Evolutionary conservation across 352 stramenopile genomes (phyloP), one percentile per base, ranked within the genome.

Genomic region (Phytophthora hybrid): DNA sequence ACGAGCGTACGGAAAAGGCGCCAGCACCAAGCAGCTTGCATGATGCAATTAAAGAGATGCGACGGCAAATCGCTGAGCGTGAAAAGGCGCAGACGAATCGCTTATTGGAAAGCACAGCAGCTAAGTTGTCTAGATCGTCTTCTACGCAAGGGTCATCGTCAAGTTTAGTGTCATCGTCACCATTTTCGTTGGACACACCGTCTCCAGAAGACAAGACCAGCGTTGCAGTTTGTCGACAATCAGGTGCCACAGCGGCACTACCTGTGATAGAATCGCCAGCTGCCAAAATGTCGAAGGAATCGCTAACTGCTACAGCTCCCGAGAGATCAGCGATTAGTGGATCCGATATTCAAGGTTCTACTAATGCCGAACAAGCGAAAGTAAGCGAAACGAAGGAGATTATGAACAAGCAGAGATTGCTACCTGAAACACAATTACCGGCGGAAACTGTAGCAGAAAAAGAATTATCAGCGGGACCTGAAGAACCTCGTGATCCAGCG

Each of bases 11-110:
- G n/a, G 19, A 29, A 1, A 73, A 74, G 26, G 10, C 64, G 8
- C 61, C 62, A 14, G 16, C 44, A 18, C 60, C 59, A 7, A 67
- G 56, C 18, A 66, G 63, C 23, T 64, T 66, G 1, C 68, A 76
- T 34, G 67, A 78, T 57, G 77, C 80, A 51, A 92, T 92, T 58
- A 76, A 86, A 41, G 78, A 81, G 21, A 85, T 92, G 76, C 74
- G 81, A 34, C 76, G 71, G 31, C 71, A 90, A 63, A 92, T 92
- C 31, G 85, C 85, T 7, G 80, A 82, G 47, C 78, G 77, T 13
- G 85, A 92, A 61, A 82, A 81, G 29, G 52, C 78, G 18, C 66
- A 79, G 32, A 71, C 53, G 7, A 82, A 52, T 64, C 72, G 63
- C n/a, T 69, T 72, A 32, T 29, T 79, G 62, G 32, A 61, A n/a